phyloP scores from a whole-genome alignment of 2,329 filamentous ascomycete species.

The Sporothrix pseudoabietina region DNA sequence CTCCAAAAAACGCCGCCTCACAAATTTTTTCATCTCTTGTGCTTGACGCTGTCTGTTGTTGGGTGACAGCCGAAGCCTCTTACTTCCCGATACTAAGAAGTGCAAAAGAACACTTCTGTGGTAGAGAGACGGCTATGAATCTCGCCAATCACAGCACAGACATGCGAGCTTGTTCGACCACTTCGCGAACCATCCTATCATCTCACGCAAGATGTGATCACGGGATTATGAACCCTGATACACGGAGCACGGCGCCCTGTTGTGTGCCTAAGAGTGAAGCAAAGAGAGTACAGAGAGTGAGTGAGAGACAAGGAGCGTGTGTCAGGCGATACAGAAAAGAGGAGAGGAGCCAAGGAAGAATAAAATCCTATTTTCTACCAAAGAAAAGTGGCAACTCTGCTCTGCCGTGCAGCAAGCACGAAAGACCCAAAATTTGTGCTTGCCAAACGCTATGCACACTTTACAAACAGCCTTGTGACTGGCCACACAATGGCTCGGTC shows the following conservation, averaged over 20 bases:
- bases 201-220: neutral
- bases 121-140: neutral
- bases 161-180: neutral
- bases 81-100: neutral
- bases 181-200: constrained; percentile 12
- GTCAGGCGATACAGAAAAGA: neutral
- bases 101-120: neutral
- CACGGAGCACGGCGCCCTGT: neutral
- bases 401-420: constrained; percentile 6
- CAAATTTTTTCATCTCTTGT: neutral
- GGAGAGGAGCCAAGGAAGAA: neutral
- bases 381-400: constrained; percentile 6
- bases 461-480: neutral
- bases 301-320: neutral
- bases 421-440: neutral
- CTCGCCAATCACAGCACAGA: neutral
- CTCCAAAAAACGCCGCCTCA: neutral
- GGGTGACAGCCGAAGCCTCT: neutral
- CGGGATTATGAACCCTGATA: neutral
- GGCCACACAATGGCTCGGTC: neutral
- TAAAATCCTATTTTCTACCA: neutral
- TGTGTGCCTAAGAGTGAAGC: constrained; percentile 1
- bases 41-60: neutral
- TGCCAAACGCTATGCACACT: neutral
- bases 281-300: neutral